Evolutionary conservation across 1,284 basidiomycete species (phyloP), one percentile per base, ranked within the genome.

Genomic region (Ceratobasidium sp.): DNA sequence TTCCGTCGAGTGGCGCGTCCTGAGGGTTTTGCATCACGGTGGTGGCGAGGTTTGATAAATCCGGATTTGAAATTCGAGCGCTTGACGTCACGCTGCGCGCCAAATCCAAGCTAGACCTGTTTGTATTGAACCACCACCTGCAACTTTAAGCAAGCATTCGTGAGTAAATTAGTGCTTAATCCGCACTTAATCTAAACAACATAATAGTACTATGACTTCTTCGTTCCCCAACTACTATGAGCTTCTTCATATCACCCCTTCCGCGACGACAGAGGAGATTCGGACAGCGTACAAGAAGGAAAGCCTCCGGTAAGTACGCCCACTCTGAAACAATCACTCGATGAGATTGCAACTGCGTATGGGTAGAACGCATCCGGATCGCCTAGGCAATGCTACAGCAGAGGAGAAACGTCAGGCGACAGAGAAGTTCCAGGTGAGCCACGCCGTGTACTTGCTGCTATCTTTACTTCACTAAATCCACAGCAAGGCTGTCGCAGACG

Each of bases 341-440:
- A 67, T 79, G 79, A 35, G 60, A 8, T 74, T 4, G 38, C 52
- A 71, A 16, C 46, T 57, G 48, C 76, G 55, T 81, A 75, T 18
- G 20, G 76, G 81, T 81, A 94, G 93, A 85, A 95, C 94, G 3
- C 96, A 98, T 83, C 96, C 97, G 1, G 96, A 98, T 84, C 88
- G 96, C 78, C 87, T 97, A 59, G 88, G 88, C n/a, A 94, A 93
- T 81, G 94, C 92, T 2, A 90, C 90, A 1, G 86, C 90, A 7
- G 88, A 87, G 10, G 93, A 97, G 85, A 93, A 90, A 83, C 90
- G 90, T 81, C 85, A 83, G 30, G 92, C 94, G 0, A 97, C 96
- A 0, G 94, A 95, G 84, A 88, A 89, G 75, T 97, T 97, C 83
- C 94, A 95, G 86, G 91, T 91, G 46, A 75, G 79, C 60, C 55